Evolutionary conservation across 1,284 basidiomycete genomes (phyloP), one percentile per base, ranked within the genome.

Genomic region (Tylopilus orsonianus): DNA sequence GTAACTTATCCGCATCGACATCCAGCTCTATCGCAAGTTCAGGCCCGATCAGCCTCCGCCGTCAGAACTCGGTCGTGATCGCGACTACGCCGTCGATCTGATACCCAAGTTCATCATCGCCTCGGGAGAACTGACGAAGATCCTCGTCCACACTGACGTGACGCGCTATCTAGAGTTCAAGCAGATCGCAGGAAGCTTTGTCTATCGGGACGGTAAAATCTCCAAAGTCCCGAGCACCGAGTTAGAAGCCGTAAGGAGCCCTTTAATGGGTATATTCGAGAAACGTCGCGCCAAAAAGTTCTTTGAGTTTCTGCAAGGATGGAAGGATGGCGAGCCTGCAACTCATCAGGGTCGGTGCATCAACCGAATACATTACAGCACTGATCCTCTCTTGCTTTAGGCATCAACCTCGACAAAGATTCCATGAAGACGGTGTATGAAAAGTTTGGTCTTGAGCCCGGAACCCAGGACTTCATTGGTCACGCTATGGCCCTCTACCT

Each of bases 151-250:
- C 78, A 99, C 97, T 59, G 95, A 99, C 67, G 97, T 99, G 55
- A 97, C 93, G 29, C 87, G 95, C 54, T 99, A 99, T 75, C 88
- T 99, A 66, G 97, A 99, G 71, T 99, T 99, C 80, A 99, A 99
- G 79, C 96, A 98, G 76, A 98, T 99, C 71, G 93, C 97, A 2
- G 97, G 96, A 46, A 95, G 91, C 64, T 99, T 90, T 71, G 97
- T 99, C 52, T 97, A 95, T 71, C 88, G 96, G 46, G 97, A 99
- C 71, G 93, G 93, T 52, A 90, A 75, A 73, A 97, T 99, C 71
- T 94, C 93, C 54, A 99, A 99, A 74, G 97, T 99, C 10, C 97
- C 97, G 24, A 90, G 90, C 62, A 99, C 93, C 20, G 96, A 99
- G 77, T 87, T 96, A 78, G 97, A 99, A 75, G 97, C 97, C 14